These are phyloP conservation scores for Suzukiozyma palmioleophila DNA, from an alignment of 1,139 yeast genomes.

Conservation along the genomic window DNA sequence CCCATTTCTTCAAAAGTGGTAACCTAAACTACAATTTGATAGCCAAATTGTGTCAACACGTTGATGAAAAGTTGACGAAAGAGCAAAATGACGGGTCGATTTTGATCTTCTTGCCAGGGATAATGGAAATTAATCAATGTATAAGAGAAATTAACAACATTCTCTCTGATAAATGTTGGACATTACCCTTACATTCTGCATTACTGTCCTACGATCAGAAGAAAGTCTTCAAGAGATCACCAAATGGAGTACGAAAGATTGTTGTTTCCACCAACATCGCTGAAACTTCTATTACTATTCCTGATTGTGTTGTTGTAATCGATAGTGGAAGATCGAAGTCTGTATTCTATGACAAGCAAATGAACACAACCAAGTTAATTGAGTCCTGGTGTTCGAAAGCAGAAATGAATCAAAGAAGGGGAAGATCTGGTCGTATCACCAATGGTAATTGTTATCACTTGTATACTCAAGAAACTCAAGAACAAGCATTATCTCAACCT, in stretches of 20 bases:
- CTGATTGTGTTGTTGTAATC: conserved; percentile 89
- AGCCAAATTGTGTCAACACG: conserved; percentile 47
- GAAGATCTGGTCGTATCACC: conserved; percentile 97
- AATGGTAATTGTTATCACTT: conserved; percentile 79
- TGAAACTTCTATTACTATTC: conserved; percentile 85
- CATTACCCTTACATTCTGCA: conserved; percentile 87
- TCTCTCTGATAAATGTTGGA: conserved; percentile 25
- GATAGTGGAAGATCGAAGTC: conserved; percentile 86
- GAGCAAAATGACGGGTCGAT: conserved; percentile 64
- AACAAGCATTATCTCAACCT: conserved; percentile 64
- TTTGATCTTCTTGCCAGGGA: conserved; percentile 84
- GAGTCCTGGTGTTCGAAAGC: conserved; percentile 91
- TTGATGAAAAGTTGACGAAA: conserved; percentile 43
- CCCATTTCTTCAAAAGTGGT: conserved; percentile 59
- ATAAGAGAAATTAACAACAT: conserved; percentile 20
- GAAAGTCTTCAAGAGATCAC: conserved; percentile 57
- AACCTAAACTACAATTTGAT: conserved; percentile 72
- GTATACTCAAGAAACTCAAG: conserved; percentile 61
- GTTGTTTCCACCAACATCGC: conserved; percentile 91
- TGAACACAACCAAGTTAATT: conserved; percentile 65
- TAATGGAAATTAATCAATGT: conserved; percentile 70
- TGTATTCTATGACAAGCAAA: conserved; percentile 61
- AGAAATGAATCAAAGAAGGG: conserved; percentile 88
- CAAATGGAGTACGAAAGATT: conserved; percentile 59
- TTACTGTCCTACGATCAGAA: conserved; percentile 79